Base-by-base conservation (phyloP, 352 stramenopile genomes). In the Pythium rishiriense region DNA sequence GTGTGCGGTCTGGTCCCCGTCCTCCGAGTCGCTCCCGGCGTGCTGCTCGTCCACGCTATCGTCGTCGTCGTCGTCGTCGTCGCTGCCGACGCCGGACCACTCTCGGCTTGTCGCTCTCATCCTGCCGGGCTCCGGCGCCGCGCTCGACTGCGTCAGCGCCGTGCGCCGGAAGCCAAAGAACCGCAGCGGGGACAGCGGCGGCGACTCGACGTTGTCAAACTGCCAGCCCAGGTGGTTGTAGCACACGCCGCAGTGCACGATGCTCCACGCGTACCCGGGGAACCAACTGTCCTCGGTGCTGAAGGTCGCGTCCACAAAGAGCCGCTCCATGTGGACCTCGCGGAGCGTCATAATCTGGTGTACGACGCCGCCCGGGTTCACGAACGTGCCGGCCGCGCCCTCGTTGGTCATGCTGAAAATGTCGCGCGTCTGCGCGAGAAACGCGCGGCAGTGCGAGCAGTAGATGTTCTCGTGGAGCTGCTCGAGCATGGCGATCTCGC, bases 201-300 rank as follows among this genome's bases (percentile, higher is more conserved):
- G 60, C 5, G 54, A 64, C 47, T 81, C 72, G 17, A 78, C 75
- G 5, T 37, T 57, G 47, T 91, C 78, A 39, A 93, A 95, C 35
- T 83, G 76, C 87, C 87, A 95, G 3, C 87, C 87, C 17, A 95
- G 72, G 61, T 94, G 86, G 11, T 67, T 70, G 58, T 79, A 78
- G 70, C 87, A 95, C 17, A 70, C 63, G 49, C 72, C 70, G 51
- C 87, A 95, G 62, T 91, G 74, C 58, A 80, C 76, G 45, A 92
- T 90, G 63, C 85, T 93, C 87, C 87, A 95, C 26, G 81, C 62
- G 60, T 91, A 95, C 4, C 83, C 83, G 1, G 79, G 68, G 58
- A 94, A 95, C 87, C 87, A 95, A 42, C 79, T 88, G 61, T 93
- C 85, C 35, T 90, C 52, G 0, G 76, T 84, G 48, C 75, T 89